Base-by-base conservation (phyloP, 176 grass and related monocot species). In the Poa annua region DNA sequence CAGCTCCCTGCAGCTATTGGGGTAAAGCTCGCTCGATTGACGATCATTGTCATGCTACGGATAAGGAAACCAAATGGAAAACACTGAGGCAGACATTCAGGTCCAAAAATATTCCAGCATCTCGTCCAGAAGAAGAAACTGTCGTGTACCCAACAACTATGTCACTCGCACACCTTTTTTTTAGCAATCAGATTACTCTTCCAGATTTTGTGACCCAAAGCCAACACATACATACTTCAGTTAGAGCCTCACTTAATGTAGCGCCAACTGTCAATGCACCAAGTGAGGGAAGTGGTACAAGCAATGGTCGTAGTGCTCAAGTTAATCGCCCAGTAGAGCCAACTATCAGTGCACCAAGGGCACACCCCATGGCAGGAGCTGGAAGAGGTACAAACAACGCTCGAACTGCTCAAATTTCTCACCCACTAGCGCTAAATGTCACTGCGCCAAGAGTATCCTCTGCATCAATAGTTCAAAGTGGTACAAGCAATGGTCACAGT, bases 1-100 rank as follows among this genome's bases (percentile, higher is more conserved):
- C 59, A 83, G 97, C 97, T 83, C 97, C 97, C 76, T 99, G 97
- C 75, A 85, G n/a, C 48, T 89, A 87, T 38, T 99, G 97, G 97
- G 85, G 87, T 79, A 89, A 63, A 15, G 86, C 72, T 79, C 50
- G 53, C 16, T 68, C 48, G 20, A 15, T 36, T 59, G 60, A 16
- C 10, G 83, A 91, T 79, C 97, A 99, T 85, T 96, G 97, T 17
- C 83, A 99, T 68, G 91, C 97, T 75, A 96, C 83, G 2, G 93
- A 99, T 73, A 94, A 96, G 89, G 85, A 88, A 55, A 29, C 25
- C 66, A 83, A 41, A 35, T 99, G 93, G 93, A 91, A 80, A 84
- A 13, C 39, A 38, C 55, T 89, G 29, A 99, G 97, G 75, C 53
- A 91, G 32, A 48, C 38, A 85, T 92, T 87, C 60, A 94, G 74